Percentiles rank a stretch among this genome's conserved stretches.
phyloP scores from a whole-genome alignment of 441 rosid genomes.

The Erodium trifolium region DNA sequence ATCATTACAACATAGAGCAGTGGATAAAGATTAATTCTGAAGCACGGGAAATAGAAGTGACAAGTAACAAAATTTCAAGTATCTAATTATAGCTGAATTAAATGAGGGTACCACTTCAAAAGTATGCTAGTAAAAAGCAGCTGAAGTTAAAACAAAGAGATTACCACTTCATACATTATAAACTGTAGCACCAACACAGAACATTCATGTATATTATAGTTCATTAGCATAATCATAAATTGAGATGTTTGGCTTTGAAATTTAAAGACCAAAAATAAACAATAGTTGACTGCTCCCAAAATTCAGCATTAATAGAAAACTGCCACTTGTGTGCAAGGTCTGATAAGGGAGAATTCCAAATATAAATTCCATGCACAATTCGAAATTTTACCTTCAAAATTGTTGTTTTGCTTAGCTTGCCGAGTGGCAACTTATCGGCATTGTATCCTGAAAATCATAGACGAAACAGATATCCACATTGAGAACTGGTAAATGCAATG shows the following conservation, averaged over 20 bases:
- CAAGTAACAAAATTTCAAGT: background rate
- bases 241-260: background rate
- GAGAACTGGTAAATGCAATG: background rate
- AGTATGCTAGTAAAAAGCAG: background rate
- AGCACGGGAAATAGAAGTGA: conserved; percentile 4
- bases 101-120: background rate
- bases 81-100: background rate
- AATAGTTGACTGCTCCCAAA: background rate
- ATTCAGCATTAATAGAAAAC: background rate
- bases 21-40: conserved; percentile 6
- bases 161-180: background rate
- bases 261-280: background rate
- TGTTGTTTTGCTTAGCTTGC: conserved; percentile 80
- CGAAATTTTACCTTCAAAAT: conserved; percentile 49
- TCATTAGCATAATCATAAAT: background rate
- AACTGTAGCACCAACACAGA: background rate
- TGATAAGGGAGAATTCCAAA: background rate
- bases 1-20: background rate
- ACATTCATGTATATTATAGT: background rate
- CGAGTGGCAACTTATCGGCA: conserved; percentile 89
- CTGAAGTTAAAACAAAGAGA: background rate
- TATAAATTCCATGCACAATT: background rate
- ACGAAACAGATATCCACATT: conserved; percentile 11
- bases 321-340: background rate
- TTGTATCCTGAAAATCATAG: conserved; percentile 54